Percentiles rank a stretch among this genome's conserved stretches.
Conservation (phyloP, 768 basidiomycete genomes). For the Phanerodontia chrysosporium region DNA sequence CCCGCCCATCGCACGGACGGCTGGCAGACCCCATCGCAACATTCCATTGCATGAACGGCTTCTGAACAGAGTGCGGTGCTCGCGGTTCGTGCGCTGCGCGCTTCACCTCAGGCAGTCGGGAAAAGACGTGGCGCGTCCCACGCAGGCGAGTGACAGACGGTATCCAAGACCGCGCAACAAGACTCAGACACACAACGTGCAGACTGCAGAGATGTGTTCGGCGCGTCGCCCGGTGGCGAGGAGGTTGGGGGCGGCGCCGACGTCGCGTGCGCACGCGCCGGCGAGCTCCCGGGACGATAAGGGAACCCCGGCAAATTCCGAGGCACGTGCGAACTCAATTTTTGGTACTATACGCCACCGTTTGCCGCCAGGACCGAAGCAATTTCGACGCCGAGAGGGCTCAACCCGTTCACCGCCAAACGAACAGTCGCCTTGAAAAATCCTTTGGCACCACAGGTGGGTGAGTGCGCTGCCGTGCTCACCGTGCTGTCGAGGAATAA, state of each 20-base stretch:
- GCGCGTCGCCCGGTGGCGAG: background rate
- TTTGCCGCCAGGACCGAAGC: background rate
- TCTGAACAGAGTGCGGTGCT: background rate
- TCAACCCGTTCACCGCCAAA: slow-evolving; percentile 8
- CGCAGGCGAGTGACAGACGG: background rate
- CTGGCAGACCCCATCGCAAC: slow-evolving; percentile 66
- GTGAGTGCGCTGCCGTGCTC: slow-evolving; percentile 16
- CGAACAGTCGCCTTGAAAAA: slow-evolving; percentile 81
- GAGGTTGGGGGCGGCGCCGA: background rate
- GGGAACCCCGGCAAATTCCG: slow-evolving; percentile 9
- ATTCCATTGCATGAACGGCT: slow-evolving; percentile 61
- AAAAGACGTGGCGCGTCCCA: background rate
- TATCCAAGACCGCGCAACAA: background rate
- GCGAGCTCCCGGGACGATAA: background rate
- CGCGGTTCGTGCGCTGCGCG: background rate
- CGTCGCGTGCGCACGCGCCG: background rate
- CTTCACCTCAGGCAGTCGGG: background rate
- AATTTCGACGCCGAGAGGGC: background rate
- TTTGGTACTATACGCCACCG: slow-evolving; percentile 24
- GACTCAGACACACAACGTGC: background rate
- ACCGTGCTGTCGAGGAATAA: background rate
- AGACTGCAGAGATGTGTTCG: background rate
- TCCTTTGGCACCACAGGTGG: slow-evolving; percentile 85
- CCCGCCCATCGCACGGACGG: slow-evolving; percentile 43
- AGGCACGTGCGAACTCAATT: slow-evolving; percentile 19